phyloP scores from a whole-genome alignment of 208 protist genomes.

The Leishmania aethiopica region DNA sequence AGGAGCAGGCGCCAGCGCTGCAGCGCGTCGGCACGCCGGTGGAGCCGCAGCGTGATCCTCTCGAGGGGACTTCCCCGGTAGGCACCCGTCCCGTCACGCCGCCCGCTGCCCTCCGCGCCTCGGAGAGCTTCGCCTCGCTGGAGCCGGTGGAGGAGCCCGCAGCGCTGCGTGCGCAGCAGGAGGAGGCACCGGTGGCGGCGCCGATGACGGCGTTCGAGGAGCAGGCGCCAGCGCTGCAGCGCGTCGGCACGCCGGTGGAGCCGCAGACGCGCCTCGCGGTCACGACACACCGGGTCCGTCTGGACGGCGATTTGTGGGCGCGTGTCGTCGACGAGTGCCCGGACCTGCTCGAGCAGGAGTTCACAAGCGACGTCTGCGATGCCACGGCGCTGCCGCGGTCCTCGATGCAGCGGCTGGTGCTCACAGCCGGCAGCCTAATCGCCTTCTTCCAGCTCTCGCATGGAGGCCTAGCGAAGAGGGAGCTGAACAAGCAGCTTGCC shows the following conservation, averaged over 20 bases:
- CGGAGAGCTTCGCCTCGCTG: too few relatives aligned
- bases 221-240: background rate
- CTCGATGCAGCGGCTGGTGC: slow-evolving; percentile 14
- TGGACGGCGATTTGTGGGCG: slow-evolving; percentile 53
- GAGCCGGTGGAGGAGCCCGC: too few relatives aligned
- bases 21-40: too few relatives aligned
- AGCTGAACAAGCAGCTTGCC: slow-evolving; percentile 26
- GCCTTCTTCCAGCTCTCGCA: slow-evolving; percentile 33
- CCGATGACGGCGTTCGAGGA: too few relatives aligned
- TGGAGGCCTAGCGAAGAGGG: slow-evolving; percentile 10
- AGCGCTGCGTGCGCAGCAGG: too few relatives aligned
- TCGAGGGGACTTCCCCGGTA: too few relatives aligned
- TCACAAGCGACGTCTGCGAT: slow-evolving; percentile 44
- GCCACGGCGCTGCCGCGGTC: slow-evolving; percentile 13
- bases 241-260: slow-evolving; percentile 3
- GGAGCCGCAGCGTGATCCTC: too few relatives aligned
- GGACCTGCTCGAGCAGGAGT: slow-evolving; percentile 35
- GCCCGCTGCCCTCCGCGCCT: too few relatives aligned
- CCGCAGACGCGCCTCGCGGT: background rate
- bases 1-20: too few relatives aligned
- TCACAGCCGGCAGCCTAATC: slow-evolving; percentile 30
- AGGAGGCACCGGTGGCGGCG: too few relatives aligned
- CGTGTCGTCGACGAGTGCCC: slow-evolving; percentile 30
- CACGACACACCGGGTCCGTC: slow-evolving; percentile 39
- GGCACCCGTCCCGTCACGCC: too few relatives aligned